A percentile compares a stretch with the other conserved stretches of the same genome.
These are phyloP conservation scores for Serpula lacrymans DNA, from an alignment of 768 basidiomycete species.

Conservation along the genomic window DNA sequence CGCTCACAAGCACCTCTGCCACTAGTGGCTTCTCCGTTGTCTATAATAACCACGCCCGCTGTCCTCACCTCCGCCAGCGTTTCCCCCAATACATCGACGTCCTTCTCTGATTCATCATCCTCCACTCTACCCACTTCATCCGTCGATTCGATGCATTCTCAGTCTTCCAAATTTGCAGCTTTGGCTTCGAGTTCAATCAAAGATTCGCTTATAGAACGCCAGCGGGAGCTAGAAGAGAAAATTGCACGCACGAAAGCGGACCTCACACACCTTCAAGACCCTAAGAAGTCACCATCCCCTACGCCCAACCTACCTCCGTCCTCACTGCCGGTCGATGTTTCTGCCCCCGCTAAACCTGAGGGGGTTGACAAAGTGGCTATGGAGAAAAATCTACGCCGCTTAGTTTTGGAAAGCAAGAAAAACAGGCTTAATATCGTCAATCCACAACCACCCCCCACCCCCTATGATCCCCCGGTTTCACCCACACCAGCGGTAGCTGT, in stretches of 20 bases:
- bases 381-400: conserved; percentile 32
- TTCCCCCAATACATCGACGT: conserved; percentile 2
- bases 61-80: conserved; percentile 6
- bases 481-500: background rate
- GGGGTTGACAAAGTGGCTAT: conserved; percentile 31
- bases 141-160: too few relatives aligned
- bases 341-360: background rate
- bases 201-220: conserved; percentile 36
- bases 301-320: background rate
- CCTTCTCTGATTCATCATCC: conserved; percentile 3
- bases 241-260: conserved; percentile 37
- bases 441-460: too few relatives aligned
- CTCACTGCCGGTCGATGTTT: background rate
- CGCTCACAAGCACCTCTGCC: too few relatives aligned
- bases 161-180: conserved; percentile 37
- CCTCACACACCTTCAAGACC: conserved; percentile 15
- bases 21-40: background rate
- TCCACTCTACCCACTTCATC: conserved; percentile 4
- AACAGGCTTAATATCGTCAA: conserved; percentile 34
- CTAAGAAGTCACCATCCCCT: background rate
- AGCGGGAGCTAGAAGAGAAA: conserved; percentile 44
- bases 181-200: conserved; percentile 37
- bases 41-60: conserved; percentile 6
- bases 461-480: background rate
- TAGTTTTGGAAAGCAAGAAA: conserved; percentile 34